Conservation (phyloP, 1,284 basidiomycete species). For the Fomitiporia mediterranea region DNA sequence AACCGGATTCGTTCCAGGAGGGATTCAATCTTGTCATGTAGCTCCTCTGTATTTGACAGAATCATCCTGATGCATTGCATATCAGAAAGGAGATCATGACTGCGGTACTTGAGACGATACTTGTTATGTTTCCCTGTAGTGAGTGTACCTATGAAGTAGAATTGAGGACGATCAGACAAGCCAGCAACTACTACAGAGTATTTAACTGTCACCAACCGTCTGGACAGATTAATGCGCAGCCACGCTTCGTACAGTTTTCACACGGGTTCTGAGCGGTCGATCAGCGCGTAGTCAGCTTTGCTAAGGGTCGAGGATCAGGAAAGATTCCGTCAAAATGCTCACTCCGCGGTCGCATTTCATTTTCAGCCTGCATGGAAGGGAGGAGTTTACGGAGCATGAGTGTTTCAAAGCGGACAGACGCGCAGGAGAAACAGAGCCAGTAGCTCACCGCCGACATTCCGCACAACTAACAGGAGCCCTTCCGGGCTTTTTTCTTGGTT, state of each 20-base stretch:
- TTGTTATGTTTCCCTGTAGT: conserved; percentile 54
- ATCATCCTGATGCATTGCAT: conserved; percentile 39
- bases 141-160: conserved; percentile 41
- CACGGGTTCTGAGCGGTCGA: conserved; percentile 51
- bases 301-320: conserved; percentile 6
- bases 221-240: conserved; percentile 66
- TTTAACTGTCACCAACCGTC: conserved; percentile 41
- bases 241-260: conserved; percentile 64
- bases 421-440: conserved; percentile 14
- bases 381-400: neutral
- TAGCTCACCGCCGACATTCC: conserved; percentile 56
- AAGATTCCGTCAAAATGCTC: conserved; percentile 20
- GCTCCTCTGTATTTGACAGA: conserved; percentile 59
- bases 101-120: conserved; percentile 23
- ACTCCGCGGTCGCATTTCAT: conserved; percentile 69
- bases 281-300: conserved; percentile 8
- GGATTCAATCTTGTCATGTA: conserved; percentile 57
- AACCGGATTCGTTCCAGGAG: conserved; percentile 50
- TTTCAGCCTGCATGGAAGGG: conserved; percentile 53
- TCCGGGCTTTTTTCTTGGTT: conserved; percentile 34
- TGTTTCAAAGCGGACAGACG: conserved; percentile 3
- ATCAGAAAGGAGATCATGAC: neutral
- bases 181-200: neutral
- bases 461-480: conserved; percentile 63
- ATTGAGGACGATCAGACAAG: conserved; percentile 10